Conservation (phyloP, 2,329 filamentous ascomycete genomes). For the Diaporthe vaccinii region DNA sequence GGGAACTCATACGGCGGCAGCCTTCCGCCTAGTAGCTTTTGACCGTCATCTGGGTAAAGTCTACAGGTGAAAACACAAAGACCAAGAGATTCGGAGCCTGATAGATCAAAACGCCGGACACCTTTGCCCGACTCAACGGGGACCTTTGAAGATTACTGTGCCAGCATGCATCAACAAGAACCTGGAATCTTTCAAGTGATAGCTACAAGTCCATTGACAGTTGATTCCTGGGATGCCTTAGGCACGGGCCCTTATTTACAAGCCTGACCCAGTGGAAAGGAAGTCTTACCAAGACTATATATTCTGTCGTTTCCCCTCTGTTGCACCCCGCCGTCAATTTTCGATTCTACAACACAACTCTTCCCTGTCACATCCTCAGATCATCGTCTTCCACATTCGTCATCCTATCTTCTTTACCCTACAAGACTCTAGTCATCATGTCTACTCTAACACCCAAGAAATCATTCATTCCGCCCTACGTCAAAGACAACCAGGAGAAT, state of each 20-base stretch:
- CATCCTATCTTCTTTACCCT: neutral
- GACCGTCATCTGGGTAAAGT: neutral
- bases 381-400: neutral
- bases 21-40: neutral
- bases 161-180: neutral
- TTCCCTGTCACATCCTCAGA: neutral
- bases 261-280: neutral
- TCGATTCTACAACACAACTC: neutral
- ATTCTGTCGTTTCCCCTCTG: neutral
- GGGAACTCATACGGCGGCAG: neutral
- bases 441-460: conserved; percentile 2
- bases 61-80: neutral
- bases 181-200: neutral
- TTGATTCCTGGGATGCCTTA: neutral
- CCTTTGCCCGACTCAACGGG: neutral
- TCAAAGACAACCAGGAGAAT: conserved; percentile 1
- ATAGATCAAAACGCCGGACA: neutral
- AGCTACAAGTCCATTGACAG: neutral
- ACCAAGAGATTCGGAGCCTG: neutral
- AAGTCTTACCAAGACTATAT: neutral
- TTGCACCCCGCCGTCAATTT: neutral
- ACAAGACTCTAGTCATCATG: conserved; percentile 17
- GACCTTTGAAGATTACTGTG: neutral
- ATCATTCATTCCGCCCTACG: neutral
- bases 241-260: neutral